These are phyloP conservation scores for Lodderomyces oxycetoniae DNA, from an alignment of 1,139 yeast species.

Conservation along the genomic window DNA sequence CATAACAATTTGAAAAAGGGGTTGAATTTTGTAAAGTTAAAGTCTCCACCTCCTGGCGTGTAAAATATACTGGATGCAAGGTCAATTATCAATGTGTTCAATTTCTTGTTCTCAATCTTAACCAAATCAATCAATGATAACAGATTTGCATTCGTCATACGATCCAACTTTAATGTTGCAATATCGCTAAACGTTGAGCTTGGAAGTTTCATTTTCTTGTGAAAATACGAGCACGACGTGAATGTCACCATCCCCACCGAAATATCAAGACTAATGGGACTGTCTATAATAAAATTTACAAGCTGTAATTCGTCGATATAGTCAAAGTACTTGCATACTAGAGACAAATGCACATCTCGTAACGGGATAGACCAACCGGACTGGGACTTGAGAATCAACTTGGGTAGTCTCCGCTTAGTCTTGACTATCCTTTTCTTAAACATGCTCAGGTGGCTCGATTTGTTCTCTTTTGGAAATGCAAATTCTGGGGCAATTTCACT, in stretches of 20 bases:
- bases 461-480: constrained; percentile 33
- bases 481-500: constrained; percentile 50
- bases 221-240: constrained; percentile 24
- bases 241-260: constrained; percentile 20
- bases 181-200: constrained; percentile 33
- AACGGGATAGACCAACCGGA: constrained; percentile 49
- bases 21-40: constrained; percentile 36
- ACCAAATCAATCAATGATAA: constrained; percentile 46
- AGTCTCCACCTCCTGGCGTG: constrained; percentile 17
- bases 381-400: constrained; percentile 35
- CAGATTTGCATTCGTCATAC: constrained; percentile 40
- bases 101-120: constrained; percentile 19
- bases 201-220: constrained; percentile 14
- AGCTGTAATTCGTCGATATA: constrained; percentile 40
- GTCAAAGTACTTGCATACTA: constrained; percentile 39
- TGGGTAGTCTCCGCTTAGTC: constrained; percentile 21
- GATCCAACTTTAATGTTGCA: constrained; percentile 28
- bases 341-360: constrained; percentile 28
- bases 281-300: constrained; percentile 46
- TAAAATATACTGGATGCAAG: constrained; percentile 48
- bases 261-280: constrained; percentile 10
- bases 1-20: constrained; percentile 43
- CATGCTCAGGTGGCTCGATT: constrained; percentile 6
- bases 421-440: constrained; percentile 15
- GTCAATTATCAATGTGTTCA: constrained; percentile 40